These are phyloP conservation scores for Boletus speciosus DNA, from an alignment of 768 basidiomycete genomes.

Conservation along the genomic window DNA sequence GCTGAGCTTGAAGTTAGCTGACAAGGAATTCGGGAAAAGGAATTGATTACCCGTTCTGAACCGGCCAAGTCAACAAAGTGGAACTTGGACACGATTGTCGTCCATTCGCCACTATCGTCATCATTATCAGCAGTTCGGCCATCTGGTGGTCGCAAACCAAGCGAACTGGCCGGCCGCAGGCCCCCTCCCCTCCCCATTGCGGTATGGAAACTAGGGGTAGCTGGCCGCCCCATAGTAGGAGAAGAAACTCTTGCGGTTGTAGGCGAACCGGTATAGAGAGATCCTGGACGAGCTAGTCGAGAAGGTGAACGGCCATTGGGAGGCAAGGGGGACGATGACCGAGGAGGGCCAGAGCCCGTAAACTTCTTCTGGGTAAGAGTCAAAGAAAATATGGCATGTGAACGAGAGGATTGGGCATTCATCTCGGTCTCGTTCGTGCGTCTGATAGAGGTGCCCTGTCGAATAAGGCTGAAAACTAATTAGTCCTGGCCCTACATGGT, in stretches of 20 bases:
- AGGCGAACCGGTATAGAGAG: slow-evolving; percentile 52
- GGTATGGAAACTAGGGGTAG: slow-evolving; percentile 73
- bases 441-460: slow-evolving; percentile 84
- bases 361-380: slow-evolving; percentile 90
- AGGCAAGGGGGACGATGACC: slow-evolving; percentile 76
- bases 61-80: slow-evolving; percentile 99
- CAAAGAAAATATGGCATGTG: slow-evolving; percentile 98
- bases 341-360: slow-evolving; percentile 63
- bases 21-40: slow-evolving; percentile 2
- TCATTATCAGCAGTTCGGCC: slow-evolving; percentile 38
- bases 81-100: slow-evolving; percentile 90
- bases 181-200: slow-evolving; percentile 69
- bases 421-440: slow-evolving; percentile 97
- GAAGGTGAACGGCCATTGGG: slow-evolving; percentile 72
- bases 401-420: slow-evolving; percentile 97
- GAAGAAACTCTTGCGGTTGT: slow-evolving; percentile 53
- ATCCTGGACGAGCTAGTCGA: slow-evolving; percentile 79
- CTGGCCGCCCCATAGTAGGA: slow-evolving; percentile 73
- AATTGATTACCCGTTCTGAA: slow-evolving; percentile 72
- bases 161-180: slow-evolving; percentile 73
- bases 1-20: slow-evolving; percentile 40
- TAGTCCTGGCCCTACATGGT: slow-evolving; percentile 16
- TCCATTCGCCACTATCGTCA: slow-evolving; percentile 77
- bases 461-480: slow-evolving; percentile 62
- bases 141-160: slow-evolving; percentile 65